Conservation (phyloP, 805 yeast genomes). For the Metschnikowia gruessii region DNA sequence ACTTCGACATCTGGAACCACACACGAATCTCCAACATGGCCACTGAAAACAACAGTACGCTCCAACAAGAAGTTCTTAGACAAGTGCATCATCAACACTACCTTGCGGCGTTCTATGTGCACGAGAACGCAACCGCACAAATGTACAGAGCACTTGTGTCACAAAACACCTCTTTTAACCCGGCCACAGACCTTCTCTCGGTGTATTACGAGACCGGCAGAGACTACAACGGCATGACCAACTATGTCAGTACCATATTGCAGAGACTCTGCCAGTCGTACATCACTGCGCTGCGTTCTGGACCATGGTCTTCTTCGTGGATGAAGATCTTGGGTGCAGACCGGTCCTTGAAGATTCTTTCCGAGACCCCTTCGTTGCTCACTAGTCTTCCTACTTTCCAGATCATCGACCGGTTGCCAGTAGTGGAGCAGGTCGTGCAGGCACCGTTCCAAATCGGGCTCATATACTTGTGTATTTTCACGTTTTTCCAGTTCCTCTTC, state of each 20-base stretch:
- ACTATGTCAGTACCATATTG: slow-evolving; percentile 21
- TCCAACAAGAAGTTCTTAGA: slow-evolving; percentile 27
- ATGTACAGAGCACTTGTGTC: slow-evolving; percentile 23
- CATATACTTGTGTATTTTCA: slow-evolving; percentile 31
- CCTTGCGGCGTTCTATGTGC: slow-evolving; percentile 30
- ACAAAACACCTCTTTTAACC: slow-evolving; percentile 18
- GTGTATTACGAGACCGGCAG: slow-evolving; percentile 33
- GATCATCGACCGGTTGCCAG: slow-evolving; percentile 26
- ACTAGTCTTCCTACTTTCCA: slow-evolving; percentile 26
- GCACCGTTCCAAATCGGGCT: slow-evolving; percentile 35
- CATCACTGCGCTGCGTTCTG: slow-evolving; percentile 17
- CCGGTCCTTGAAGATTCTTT: slow-evolving; percentile 11
- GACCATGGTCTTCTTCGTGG: slow-evolving; percentile 21
- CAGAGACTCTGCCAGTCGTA: slow-evolving; percentile 19
- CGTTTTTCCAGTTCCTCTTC: slow-evolving; percentile 35
- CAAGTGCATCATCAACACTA: slow-evolving; percentile 33
- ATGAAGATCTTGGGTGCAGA: slow-evolving; percentile 12
- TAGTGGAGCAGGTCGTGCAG: slow-evolving; percentile 23
- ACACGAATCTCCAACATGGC: slow-evolving; percentile 21
- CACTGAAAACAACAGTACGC: slow-evolving; percentile 20
- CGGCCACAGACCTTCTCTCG: slow-evolving; percentile 23
- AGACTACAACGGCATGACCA: slow-evolving; percentile 31
- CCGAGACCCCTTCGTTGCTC: slow-evolving; percentile 24
- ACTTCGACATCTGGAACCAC: slow-evolving; percentile 24
- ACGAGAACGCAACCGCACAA: slow-evolving; percentile 27